Conservation (phyloP, 805 yeast species). For the Saccharomycopsis javanensis region DNA sequence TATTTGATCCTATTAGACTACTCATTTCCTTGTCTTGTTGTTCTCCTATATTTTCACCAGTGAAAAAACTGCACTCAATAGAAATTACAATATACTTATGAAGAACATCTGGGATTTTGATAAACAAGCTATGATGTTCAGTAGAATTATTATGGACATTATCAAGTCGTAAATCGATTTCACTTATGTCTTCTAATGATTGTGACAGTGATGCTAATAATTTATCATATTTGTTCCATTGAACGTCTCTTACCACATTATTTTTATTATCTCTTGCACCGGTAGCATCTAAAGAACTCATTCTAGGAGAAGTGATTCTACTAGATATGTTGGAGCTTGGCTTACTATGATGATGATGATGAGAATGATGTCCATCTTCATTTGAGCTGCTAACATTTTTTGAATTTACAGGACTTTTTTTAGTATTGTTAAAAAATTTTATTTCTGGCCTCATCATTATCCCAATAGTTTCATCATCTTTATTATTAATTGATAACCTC, state of each 20-base stretch:
- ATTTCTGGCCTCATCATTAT: conserved; percentile 22
- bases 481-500: conserved; percentile 24
- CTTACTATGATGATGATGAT: conserved; percentile 9
- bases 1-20: background rate
- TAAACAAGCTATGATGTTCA: conserved; percentile 12
- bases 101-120: conserved; percentile 14
- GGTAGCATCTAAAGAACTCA: background rate
- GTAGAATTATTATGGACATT: conserved; percentile 1
- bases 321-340: conserved; percentile 13
- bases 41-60: conserved; percentile 16
- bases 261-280: background rate
- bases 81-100: conserved; percentile 13
- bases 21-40: conserved; percentile 17
- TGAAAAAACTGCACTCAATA: conserved; percentile 19
- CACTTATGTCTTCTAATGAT: background rate
- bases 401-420: background rate
- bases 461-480: conserved; percentile 28
- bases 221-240: conserved; percentile 13
- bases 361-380: background rate
- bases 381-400: background rate
- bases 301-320: conserved; percentile 9
- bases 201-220: background rate
- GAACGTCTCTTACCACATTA: conserved; percentile 1
- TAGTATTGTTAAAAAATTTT: conserved; percentile 4
- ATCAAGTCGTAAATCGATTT: conserved; percentile 10